These are phyloP conservation scores for Moesziomyces aphidis DNA, from an alignment of 1,284 basidiomycete species.

Conservation along the genomic window DNA sequence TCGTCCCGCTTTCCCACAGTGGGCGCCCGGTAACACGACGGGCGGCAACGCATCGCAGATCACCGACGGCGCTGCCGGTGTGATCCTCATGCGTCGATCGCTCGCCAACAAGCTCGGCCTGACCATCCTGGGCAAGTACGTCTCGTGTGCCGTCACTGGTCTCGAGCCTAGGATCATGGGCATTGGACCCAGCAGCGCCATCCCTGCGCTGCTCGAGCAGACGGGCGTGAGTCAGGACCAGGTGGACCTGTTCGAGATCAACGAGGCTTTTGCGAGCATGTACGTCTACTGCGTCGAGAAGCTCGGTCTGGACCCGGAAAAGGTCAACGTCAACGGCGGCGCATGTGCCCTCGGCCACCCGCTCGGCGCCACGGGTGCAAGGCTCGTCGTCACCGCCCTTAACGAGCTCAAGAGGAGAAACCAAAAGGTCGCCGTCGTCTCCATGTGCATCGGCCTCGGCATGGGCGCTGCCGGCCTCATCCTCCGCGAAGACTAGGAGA, in stretches of 20 bases:
- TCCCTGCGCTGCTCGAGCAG: slow-evolving; percentile 71
- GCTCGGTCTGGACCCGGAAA: slow-evolving; percentile 77
- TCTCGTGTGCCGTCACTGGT: slow-evolving; percentile 80
- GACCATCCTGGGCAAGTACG: slow-evolving; percentile 80
- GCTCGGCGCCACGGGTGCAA: slow-evolving; percentile 86
- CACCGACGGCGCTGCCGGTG: slow-evolving; percentile 87
- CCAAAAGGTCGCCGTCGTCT: slow-evolving; percentile 83
- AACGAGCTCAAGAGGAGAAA: slow-evolving; percentile 81
- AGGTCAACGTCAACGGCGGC: slow-evolving; percentile 81
- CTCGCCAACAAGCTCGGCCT: slow-evolving; percentile 84
- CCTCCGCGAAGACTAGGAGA: slow-evolving; percentile 71
- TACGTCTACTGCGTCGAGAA: slow-evolving; percentile 77
- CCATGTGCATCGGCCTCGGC: slow-evolving; percentile 81
- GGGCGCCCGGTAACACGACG: slow-evolving; percentile 81
- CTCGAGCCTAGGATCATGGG: slow-evolving; percentile 85
- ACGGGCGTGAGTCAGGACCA: slow-evolving; percentile 77
- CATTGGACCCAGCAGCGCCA: slow-evolving; percentile 69
- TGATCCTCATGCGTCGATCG: slow-evolving; percentile 84
- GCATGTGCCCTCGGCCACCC: slow-evolving; percentile 89
- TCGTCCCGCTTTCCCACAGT: slow-evolving; percentile 85
- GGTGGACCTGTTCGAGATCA: slow-evolving; percentile 87
- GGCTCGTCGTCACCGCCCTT: slow-evolving; percentile 88
- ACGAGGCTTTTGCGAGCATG: slow-evolving; percentile 73
- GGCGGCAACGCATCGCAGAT: slow-evolving; percentile 87
- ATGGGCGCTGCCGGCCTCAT: slow-evolving; percentile 87